Evolutionary conservation across 2,329 filamentous ascomycete species (phyloP), one percentile per base, ranked within the genome.

Genomic region (Acarospora socialis): DNA sequence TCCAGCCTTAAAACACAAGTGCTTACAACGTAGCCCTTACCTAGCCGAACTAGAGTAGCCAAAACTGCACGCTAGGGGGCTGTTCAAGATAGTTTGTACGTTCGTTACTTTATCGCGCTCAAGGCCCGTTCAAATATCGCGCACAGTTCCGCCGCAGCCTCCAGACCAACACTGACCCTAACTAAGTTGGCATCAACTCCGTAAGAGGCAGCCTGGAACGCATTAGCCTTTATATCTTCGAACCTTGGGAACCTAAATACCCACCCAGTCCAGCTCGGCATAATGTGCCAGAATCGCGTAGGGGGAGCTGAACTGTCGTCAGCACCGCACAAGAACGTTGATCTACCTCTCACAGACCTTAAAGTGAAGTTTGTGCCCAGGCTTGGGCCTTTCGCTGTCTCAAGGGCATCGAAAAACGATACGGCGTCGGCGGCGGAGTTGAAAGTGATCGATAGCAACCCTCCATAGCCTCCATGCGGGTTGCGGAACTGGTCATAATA

Each of bases 281-380:
- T 90, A 98, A 55, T 98, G 90, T 4, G 90, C 90, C 19, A 98
- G 57, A 20, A 98, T 62, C 14, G 90, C 83, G 53, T 93, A 98
- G 0, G 90, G 90, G 29, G 78, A 92, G 35, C 78, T 68, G 34
- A 25, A 33, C 17, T 28, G 15, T 21, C 21, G 24, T 4, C 14
- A 30, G 8, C 24, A n/a, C 10, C 9, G 12, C 17, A 10, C 18
- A 30, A 17, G 21, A 8, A 13, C 8, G 27, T 24, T 10, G 28
- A 21, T 14, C 6, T 21, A 17, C 43, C 49, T 43, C 36, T n/a
- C n/a, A n/a, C n/a, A n/a, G n/a, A 66, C 63, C 61, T 78, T 21
- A 98, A 63, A 0, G 90, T 95, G 52, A 98, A 98, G 55, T 98
- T 98, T 1, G 90, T 95, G 2, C 90, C 90, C 30, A 98, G 62